Conservation (phyloP, 805 yeast species). For the Nakazawaea populi region DNA sequence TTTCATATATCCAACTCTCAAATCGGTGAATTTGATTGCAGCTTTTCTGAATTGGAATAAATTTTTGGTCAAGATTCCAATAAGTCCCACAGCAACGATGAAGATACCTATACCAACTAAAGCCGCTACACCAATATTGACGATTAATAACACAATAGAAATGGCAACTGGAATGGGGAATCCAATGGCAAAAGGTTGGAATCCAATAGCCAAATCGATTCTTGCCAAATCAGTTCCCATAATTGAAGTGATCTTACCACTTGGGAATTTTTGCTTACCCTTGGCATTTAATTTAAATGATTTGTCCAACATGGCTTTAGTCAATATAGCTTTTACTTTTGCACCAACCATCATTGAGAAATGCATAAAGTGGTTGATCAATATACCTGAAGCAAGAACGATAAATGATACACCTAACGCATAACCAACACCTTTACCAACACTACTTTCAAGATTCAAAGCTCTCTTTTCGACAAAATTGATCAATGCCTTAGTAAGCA, state of each 20-base stretch:
- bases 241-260: slow-evolving; percentile 68
- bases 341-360: slow-evolving; percentile 60
- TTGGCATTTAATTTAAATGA: slow-evolving; percentile 54
- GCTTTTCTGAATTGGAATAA: slow-evolving; percentile 50
- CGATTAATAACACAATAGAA: slow-evolving; percentile 56
- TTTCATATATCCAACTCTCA: slow-evolving; percentile 67
- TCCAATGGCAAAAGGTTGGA: slow-evolving; percentile 57
- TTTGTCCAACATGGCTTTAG: slow-evolving; percentile 66
- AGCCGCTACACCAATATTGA: slow-evolving; percentile 68
- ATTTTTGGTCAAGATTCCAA: slow-evolving; percentile 42
- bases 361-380: slow-evolving; percentile 54
- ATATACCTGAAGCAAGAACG: slow-evolving; percentile 42
- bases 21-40: slow-evolving; percentile 65
- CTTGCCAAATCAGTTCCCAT: slow-evolving; percentile 84
- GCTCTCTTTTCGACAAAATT: slow-evolving; percentile 50
- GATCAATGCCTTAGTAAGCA: slow-evolving; percentile 60
- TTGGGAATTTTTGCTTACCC: slow-evolving; percentile 55
- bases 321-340: slow-evolving; percentile 62
- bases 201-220: slow-evolving; percentile 67
- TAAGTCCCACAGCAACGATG: slow-evolving; percentile 40
- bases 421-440: slow-evolving; percentile 70
- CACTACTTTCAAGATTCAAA: slow-evolving; percentile 30
- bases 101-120: slow-evolving; percentile 62
- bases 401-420: slow-evolving; percentile 64
- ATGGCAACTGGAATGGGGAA: slow-evolving; percentile 62